Evolutionary conservation across 768 basidiomycete species (phyloP).

Genomic region (Boletus patriciae): DNA sequence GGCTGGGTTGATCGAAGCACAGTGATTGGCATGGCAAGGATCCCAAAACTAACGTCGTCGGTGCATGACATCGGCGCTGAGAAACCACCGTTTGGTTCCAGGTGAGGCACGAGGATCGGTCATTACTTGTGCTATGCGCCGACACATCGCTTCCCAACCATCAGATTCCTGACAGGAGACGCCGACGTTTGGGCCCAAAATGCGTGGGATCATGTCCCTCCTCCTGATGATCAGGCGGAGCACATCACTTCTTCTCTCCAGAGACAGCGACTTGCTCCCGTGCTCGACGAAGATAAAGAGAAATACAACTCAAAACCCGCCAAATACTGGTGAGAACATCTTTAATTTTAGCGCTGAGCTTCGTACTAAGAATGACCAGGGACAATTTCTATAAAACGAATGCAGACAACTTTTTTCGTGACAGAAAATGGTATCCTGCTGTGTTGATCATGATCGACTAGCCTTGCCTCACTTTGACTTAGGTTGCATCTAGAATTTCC

Average conservation of each 20-base stretch:
- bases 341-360: constrained; percentile 31
- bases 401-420: constrained; percentile 86
- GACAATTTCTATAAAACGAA: constrained; percentile 92
- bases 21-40: constrained; percentile 17
- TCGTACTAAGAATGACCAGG: constrained; percentile 49
- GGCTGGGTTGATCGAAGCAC: neutral
- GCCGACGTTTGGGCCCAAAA: constrained; percentile 83
- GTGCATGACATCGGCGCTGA: constrained; percentile 57
- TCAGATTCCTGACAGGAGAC: constrained; percentile 68
- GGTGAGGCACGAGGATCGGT: constrained; percentile 37
- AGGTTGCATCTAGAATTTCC: constrained; percentile 96
- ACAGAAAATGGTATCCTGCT: constrained; percentile 74
- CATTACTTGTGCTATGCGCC: neutral
- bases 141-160: neutral
- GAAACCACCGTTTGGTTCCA: constrained; percentile 70
- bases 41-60: constrained; percentile 52
- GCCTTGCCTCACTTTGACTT: neutral
- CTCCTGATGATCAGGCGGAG: constrained; percentile 78
- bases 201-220: constrained; percentile 90
- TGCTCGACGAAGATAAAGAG: constrained; percentile 66
- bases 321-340: constrained; percentile 57
- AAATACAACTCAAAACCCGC: constrained; percentile 75
- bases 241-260: constrained; percentile 66
- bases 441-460: neutral
- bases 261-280: constrained; percentile 70